These are phyloP conservation scores for Boehmeria nivea DNA, from an alignment of 306 rosid species.

Conservation along the genomic window DNA sequence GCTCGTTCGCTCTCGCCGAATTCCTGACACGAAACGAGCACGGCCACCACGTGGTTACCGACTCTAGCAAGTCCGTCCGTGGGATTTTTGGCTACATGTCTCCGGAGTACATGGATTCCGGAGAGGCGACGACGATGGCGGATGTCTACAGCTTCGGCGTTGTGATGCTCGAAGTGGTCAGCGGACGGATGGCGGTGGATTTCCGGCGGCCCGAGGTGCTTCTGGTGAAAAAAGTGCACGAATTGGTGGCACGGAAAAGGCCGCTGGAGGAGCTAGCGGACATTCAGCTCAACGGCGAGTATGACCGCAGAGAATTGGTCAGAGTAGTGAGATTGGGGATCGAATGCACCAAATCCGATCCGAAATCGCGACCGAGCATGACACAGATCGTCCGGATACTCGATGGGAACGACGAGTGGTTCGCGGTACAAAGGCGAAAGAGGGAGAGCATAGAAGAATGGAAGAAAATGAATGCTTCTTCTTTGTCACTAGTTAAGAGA, in stretches of 20 bases:
- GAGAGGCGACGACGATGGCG: constrained; percentile 62
- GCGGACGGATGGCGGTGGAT: constrained; percentile 81
- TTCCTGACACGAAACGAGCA: constrained; percentile 78
- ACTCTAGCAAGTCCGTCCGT: constrained; percentile 40
- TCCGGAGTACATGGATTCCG: constrained; percentile 71
- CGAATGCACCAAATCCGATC: constrained; percentile 57
- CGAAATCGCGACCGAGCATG: constrained; percentile 66
- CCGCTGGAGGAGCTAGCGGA: constrained; percentile 70
- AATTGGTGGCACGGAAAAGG: constrained; percentile 46
- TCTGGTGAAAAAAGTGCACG: constrained; percentile 66
- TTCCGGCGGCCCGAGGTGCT: constrained; percentile 82
- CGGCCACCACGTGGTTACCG: constrained; percentile 45
- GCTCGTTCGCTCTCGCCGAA: constrained; percentile 85
- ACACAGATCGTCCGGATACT: constrained; percentile 70
- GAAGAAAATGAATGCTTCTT: constrained; percentile 49
- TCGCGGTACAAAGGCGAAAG: constrained; percentile 23
- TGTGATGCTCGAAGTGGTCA: constrained; percentile 74
- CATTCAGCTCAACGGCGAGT: constrained; percentile 53
- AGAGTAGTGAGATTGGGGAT: constrained; percentile 63
- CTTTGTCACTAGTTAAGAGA: constrained; percentile 61
- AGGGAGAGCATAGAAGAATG: constrained; percentile 66
- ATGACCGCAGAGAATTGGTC: constrained; percentile 51
- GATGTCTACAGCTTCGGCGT: constrained; percentile 92
- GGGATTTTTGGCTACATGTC: constrained; percentile 95
- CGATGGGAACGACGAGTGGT: constrained; percentile 63